Conservation (phyloP, 108 stramenopile genomes). For the Stephanodiscus triporus region DNA sequence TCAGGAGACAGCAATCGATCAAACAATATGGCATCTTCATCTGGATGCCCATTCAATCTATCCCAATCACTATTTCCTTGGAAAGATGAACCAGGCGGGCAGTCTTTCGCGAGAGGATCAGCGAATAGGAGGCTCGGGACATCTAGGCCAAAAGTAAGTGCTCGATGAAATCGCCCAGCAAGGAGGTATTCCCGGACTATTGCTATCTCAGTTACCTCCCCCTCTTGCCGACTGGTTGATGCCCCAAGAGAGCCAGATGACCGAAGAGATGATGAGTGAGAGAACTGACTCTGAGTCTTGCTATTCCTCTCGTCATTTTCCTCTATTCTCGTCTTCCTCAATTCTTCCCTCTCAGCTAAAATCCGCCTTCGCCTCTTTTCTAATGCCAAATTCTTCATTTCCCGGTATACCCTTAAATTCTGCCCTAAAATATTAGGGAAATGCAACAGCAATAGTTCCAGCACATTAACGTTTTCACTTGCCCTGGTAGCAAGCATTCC, state of each 20-base stretch:
- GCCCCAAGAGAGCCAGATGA: slow-evolving; percentile 2
- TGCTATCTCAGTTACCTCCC: slow-evolving; percentile 63
- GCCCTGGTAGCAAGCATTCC: slow-evolving; percentile 73
- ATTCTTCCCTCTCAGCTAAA: slow-evolving; percentile 23
- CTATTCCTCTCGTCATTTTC: slow-evolving; percentile 10
- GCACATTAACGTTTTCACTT: slow-evolving; percentile 78
- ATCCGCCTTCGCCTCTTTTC: slow-evolving; percentile 45
- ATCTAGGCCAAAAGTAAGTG: slow-evolving; percentile 87
- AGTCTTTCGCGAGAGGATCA: slow-evolving; percentile 73
- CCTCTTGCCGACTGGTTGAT: slow-evolving; percentile 15
- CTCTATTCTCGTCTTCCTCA: slow-evolving; percentile 15
- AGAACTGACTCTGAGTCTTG: slow-evolving; percentile 1
- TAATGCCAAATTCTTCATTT: slow-evolving; percentile 55
- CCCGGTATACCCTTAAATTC: slow-evolving; percentile 70
- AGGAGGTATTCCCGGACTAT: slow-evolving; percentile 77
- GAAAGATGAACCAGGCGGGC: slow-evolving; percentile 44
- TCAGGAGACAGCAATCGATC: slow-evolving; percentile 63
- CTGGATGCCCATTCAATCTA: slow-evolving; percentile 34
- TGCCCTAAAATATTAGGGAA: slow-evolving; percentile 71
- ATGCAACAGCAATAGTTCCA: slow-evolving; percentile 70
- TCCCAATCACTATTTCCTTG: slow-evolving; percentile 26
- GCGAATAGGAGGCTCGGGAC: slow-evolving; percentile 85
- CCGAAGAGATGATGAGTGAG: slow-evolving; percentile 1
- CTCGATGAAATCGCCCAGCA: slow-evolving; percentile 75
- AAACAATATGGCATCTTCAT: slow-evolving; percentile 66